Evolutionary conservation across 108 stramenopile genomes (phyloP), one percentile per base, ranked within the genome.

Genomic region (Cyclostephanos tholiformis): DNA sequence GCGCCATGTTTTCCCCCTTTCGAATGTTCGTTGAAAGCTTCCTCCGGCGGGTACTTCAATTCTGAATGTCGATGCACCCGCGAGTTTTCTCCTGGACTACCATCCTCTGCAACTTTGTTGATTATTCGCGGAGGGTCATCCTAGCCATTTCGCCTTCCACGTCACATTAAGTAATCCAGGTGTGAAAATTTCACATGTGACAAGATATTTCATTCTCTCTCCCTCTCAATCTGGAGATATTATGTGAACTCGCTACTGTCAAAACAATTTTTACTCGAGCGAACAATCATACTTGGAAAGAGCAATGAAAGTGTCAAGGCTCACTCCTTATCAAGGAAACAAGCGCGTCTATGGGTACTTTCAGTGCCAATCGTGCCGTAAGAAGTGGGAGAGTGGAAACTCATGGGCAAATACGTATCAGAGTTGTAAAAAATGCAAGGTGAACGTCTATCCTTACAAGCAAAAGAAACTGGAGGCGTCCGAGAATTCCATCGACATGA

Each of bases 331-430:
- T 53, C 52, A 53, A 53, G 52, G 52, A 8, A 14, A 1, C 25
- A 53, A 19, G 52, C 17, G 52, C 52, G 20, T 22, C 13, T 53
- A 25, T 53, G 52, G 52, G 25, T 53, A 53, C 52, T 53, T 53
- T 19, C 20, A 53, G 52, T 53, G 52, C 52, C 41, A 41, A 41
- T 53, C 52, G 4, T 53, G 52, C 25, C 6, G 19, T 19, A 53
- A 53, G 52, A 53, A 25, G 25, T 53, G 52, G 52, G 52, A 53
- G 19, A 53, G 52, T 25, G 52, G 52, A 53, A 53, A 53, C 19
- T 53, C 52, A 25, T 53, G 52, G 52, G 3, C 20, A 53, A 25
- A 53, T 53, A 53, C 52, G 20, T 25, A 53, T 8, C 52, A 53
- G 52, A 4, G 19, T 1, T 53, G 52, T 6, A 53, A 53, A 25